Conservation (phyloP, 1,284 basidiomycete species). For the Stereum hirsutum region DNA sequence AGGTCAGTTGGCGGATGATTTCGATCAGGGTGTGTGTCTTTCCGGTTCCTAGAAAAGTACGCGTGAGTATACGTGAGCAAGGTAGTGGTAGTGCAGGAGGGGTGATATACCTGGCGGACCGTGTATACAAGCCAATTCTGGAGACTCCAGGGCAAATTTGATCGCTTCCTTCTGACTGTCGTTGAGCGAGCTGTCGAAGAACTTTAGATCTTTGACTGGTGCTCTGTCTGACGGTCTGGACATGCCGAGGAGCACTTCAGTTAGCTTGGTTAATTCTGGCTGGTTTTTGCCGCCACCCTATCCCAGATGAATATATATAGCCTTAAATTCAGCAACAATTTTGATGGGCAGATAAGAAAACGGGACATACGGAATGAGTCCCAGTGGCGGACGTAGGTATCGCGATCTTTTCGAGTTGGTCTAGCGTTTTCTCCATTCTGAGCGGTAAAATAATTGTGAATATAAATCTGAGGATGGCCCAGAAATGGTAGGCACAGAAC, state of each 20-base stretch:
- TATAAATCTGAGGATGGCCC: not conserved
- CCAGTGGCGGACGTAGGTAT: slow-evolving; percentile 19
- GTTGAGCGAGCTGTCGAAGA: slow-evolving; percentile 76
- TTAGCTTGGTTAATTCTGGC: slow-evolving; percentile 39
- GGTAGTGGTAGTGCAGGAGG: not conserved
- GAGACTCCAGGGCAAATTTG: slow-evolving; percentile 59
- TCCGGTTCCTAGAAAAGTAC: slow-evolving; percentile 64
- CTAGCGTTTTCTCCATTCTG: slow-evolving; percentile 79
- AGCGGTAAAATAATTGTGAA: not conserved
- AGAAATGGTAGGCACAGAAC: slow-evolving; percentile 5
- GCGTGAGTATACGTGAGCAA: too few relatives aligned
- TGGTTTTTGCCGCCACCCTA: slow-evolving; percentile 21
- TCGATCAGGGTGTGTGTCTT: slow-evolving; percentile 92
- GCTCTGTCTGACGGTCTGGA: slow-evolving; percentile 29
- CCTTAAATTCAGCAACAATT: not conserved
- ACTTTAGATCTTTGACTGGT: slow-evolving; percentile 37
- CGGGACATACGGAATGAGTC: not conserved
- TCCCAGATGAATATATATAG: too few relatives aligned
- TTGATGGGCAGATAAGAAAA: not conserved
- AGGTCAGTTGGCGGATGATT: slow-evolving; percentile 77
- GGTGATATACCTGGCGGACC: slow-evolving; percentile 75
- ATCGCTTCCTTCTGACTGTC: slow-evolving; percentile 79
- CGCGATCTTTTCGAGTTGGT: slow-evolving; percentile 46
- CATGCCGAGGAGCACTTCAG: slow-evolving; percentile 62
- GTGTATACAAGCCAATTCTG: slow-evolving; percentile 89